Conservation (phyloP, 2,329 filamentous ascomycete species). For the Venturia nashicola region DNA sequence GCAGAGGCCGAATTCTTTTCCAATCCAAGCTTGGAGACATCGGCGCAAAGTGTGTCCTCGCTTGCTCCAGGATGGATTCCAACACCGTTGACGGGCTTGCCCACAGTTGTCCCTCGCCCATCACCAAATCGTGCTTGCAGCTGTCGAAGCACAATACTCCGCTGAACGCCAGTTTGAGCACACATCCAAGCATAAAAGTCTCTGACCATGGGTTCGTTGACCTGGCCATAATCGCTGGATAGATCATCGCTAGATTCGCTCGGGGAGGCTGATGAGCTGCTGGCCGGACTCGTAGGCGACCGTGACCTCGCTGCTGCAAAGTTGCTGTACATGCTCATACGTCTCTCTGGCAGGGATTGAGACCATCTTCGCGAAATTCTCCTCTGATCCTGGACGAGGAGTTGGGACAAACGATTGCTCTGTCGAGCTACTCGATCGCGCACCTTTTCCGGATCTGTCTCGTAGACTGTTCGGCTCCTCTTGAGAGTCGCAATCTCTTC, state of each 20-base stretch:
- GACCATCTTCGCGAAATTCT: conserved; percentile 13
- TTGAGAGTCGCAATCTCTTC: conserved; percentile 12
- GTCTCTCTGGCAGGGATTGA: background rate
- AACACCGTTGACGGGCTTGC: background rate
- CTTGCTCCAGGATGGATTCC: background rate
- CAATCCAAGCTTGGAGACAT: background rate
- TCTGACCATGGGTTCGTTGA: background rate
- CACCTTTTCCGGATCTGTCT: conserved; percentile 3
- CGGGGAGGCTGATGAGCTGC: background rate
- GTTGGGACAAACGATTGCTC: conserved; percentile 11
- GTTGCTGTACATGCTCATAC: background rate
- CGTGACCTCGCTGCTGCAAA: background rate
- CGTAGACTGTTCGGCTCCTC: conserved; percentile 10
- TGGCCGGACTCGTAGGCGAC: background rate
- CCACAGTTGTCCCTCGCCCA: background rate
- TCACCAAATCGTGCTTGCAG: background rate
- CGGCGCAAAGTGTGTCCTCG: background rate
- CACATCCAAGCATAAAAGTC: background rate
- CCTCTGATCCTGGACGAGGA: conserved; percentile 10
- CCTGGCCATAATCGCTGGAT: background rate
- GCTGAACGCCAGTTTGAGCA: background rate
- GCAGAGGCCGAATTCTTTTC: background rate
- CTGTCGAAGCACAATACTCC: background rate
- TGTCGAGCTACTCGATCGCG: conserved; percentile 11
- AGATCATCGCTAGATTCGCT: background rate